These are phyloP conservation scores for Oryza nivara DNA, from an alignment of 176 grass and related monocot species.

Conservation along the genomic window DNA sequence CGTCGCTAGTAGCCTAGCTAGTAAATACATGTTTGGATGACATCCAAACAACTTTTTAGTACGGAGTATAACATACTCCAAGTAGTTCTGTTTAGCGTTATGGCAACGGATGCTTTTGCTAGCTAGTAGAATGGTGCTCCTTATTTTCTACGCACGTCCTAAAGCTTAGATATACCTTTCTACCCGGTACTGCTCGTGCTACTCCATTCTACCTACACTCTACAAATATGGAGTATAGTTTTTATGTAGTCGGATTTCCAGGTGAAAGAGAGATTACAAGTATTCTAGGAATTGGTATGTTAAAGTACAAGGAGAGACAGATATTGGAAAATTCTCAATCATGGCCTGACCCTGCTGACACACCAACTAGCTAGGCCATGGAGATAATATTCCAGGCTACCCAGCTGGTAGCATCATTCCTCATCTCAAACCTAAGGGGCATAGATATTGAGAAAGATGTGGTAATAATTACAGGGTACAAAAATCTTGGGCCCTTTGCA, in stretches of 20 bases:
- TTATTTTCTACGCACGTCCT: not conserved
- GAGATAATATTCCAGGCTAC: conserved; percentile 41
- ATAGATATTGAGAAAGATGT: conserved; percentile 61
- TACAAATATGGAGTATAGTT: not conserved
- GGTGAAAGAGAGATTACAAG: not conserved
- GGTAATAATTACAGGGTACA: conserved; percentile 64
- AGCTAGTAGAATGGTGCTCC: not conserved
- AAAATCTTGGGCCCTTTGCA: conserved; percentile 65
- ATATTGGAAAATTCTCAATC: conserved; percentile 44
- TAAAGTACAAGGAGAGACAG: conserved; percentile 29
- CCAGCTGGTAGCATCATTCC: conserved; percentile 54
- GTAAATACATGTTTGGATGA: not conserved
- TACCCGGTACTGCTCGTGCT: not conserved
- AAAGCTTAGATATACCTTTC: not conserved
- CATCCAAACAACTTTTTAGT: not conserved
- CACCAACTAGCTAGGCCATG: conserved; percentile 6
- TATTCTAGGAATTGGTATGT: not conserved
- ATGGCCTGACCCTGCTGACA: conserved; percentile 54
- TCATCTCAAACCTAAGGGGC: conserved; percentile 34
- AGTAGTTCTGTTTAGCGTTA: not conserved
- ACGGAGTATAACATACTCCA: no score
- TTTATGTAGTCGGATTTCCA: not conserved
- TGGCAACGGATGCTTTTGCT: not conserved
- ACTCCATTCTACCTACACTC: not conserved
- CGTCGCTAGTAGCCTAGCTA: no score